Percentiles rank a stretch among this genome's conserved stretches.
Conservation (phyloP, 495 filamentous ascomycete genomes). For the Lasiosphaeria ovina region DNA sequence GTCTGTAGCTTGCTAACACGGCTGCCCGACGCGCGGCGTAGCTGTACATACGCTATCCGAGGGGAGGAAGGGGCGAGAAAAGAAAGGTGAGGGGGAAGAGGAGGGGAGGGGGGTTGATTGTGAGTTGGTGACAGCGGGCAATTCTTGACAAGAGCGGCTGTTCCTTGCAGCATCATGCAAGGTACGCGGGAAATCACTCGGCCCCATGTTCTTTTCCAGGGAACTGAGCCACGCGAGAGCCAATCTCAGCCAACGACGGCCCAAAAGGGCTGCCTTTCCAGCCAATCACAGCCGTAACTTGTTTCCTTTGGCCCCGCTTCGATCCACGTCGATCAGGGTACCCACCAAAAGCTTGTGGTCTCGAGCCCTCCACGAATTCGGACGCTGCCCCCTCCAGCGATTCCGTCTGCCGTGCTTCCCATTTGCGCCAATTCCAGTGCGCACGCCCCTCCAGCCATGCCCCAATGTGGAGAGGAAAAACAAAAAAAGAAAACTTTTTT, state of each 20-base stretch:
- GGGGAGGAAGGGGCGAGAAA: too few relatives aligned
- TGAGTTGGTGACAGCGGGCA: not conserved
- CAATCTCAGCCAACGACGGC: not conserved
- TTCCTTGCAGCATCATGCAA: conserved; percentile 21
- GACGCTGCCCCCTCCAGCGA: not conserved
- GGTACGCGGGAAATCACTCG: conserved; percentile 17
- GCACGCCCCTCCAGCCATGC: not conserved
- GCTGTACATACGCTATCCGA: not conserved
- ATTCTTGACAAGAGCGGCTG: conserved; percentile 1
- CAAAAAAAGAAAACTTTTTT: conserved; percentile 1
- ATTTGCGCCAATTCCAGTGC: not conserved
- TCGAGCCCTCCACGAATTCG: too few relatives aligned
- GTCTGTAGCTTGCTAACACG: too few relatives aligned
- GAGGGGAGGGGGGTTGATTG: not conserved
- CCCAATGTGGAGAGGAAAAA: not conserved
- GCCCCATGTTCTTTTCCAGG: conserved; percentile 16
- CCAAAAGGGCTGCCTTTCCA: not conserved
- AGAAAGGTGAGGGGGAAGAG: too few relatives aligned
- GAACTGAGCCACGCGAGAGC: not conserved
- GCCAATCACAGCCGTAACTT: not conserved
- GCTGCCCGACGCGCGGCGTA: not conserved
- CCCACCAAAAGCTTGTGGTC: too few relatives aligned
- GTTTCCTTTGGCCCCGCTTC: not conserved
- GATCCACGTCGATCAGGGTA: not conserved
- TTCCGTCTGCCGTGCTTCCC: not conserved